These are phyloP conservation scores for Acer negundo DNA, from an alignment of 345 rosid species.

Conservation along the genomic window DNA sequence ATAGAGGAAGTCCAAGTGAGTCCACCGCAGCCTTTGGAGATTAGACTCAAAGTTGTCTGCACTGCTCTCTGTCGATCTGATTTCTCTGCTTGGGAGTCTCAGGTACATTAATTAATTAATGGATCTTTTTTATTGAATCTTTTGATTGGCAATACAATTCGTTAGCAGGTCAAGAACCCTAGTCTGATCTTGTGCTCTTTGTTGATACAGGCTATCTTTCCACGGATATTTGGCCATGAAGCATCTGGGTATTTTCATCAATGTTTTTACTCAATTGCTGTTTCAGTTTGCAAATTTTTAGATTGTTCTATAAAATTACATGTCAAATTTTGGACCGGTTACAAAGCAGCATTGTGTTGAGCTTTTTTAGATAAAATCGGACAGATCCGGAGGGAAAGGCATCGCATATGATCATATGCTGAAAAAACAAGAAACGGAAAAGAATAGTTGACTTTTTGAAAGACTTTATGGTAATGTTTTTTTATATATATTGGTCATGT, in stretches of 20 bases:
- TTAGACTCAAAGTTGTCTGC: slow-evolving; percentile 76
- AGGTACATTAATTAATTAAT: slow-evolving; percentile 33
- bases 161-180: too few species aligned
- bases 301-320: not conserved
- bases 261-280: slow-evolving; percentile 1
- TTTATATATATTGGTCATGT: not conserved
- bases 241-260: slow-evolving; percentile 72
- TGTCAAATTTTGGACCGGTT: not conserved
- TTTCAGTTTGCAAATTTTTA: not conserved
- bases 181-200: not conserved
- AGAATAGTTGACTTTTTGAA: too few species aligned
- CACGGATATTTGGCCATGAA: slow-evolving; percentile 95
- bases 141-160: too few species aligned
- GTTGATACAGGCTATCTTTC: slow-evolving; percentile 70
- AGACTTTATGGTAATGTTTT: not conserved
- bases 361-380: too few species aligned
- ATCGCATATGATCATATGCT: too few species aligned
- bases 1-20: slow-evolving; percentile 84
- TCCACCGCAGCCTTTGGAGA: slow-evolving; percentile 80
- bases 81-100: slow-evolving; percentile 81
- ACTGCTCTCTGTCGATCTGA: slow-evolving; percentile 94
- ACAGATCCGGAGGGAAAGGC: too few species aligned
- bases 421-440: too few species aligned
- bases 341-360: not conserved
- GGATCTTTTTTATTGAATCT: not conserved